Evolutionary conservation across 2,329 filamentous ascomycete genomes (phyloP), one percentile per base, ranked within the genome.

Genomic region (Pseudogymnoascus sp.): DNA sequence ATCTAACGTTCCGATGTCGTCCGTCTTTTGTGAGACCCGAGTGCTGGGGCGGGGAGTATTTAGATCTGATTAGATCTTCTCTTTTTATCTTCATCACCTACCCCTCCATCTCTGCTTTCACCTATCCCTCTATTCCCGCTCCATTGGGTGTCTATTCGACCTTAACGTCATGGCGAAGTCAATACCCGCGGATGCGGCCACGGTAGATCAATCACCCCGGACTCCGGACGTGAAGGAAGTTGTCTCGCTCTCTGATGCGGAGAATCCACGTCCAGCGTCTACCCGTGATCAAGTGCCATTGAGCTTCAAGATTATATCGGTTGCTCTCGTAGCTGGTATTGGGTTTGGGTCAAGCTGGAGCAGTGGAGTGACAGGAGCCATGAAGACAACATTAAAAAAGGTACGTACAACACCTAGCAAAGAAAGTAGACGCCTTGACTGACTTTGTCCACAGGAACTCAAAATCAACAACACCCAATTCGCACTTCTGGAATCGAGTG

Each of bases 321-420:
- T 86, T 2, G 59, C 83, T 0, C 69, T 83, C 7, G 80, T 83
- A 1, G 80, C 78, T 12, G 72, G 77, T 63, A 84, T 86, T 67
- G 82, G 83, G 1, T 86, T 86, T 67, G 83, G 83, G 0, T 82
- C 81, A 0, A 79, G 81, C 21, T 86, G 83, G 83, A 85, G 82
- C 66, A 77, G 77, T n/a, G 82, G 83, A 1, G 81, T 86, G 1
- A 85, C 82, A 0, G 80, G 81, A 8, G 83, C 84, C 1, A 81
- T 86, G 78, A 86, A 86, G 69, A 82, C 76, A 16, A 86, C 83
- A 0, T 71, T 86, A 26, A 86, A 86, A 67, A 85, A 85, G 77
- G 68, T 67, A 23, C 8, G 2, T 11, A 10, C 29, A 57, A 21
- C 11, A 57, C 16, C 51, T 12, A 5, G 16, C 16, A 12, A 57